Percentiles rank a stretch among this genome's conserved stretches.
Conservation (phyloP, 805 yeast species). For the Metschnikowia arizonensis region DNA sequence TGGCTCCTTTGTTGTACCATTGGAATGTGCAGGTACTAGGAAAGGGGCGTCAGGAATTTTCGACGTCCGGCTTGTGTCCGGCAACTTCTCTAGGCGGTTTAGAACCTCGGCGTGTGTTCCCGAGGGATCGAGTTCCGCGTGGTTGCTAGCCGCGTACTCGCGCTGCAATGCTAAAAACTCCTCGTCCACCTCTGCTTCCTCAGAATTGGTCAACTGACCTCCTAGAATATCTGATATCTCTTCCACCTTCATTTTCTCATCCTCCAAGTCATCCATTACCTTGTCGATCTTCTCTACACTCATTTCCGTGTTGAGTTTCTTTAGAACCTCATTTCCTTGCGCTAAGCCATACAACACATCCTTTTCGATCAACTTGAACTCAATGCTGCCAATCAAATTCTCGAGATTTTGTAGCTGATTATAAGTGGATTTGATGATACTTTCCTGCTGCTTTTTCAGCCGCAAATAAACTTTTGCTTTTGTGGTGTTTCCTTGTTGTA, state of each 20-base stretch:
- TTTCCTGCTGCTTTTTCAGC: conserved; percentile 77
- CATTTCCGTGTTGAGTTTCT: conserved; percentile 73
- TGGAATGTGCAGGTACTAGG: conserved; percentile 11
- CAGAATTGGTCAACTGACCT: conserved; percentile 35
- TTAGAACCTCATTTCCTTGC: conserved; percentile 75
- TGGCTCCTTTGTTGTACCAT: conserved; percentile 16
- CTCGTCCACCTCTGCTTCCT: conserved; percentile 63
- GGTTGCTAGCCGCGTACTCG: conserved; percentile 31
- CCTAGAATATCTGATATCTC: conserved; percentile 59
- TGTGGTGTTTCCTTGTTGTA: conserved; percentile 49
- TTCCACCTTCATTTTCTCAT: conserved; percentile 73
- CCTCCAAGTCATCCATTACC: conserved; percentile 79
- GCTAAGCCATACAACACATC: conserved; percentile 78
- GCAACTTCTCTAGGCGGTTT: conserved; percentile 5
- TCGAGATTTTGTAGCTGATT: conserved; percentile 79
- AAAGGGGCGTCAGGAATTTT: conserved; percentile 12
- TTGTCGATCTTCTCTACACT: conserved; percentile 73
- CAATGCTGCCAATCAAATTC: conserved; percentile 71
- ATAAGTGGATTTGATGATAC: conserved; percentile 63
- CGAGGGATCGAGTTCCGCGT: background rate
- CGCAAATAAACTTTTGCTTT: conserved; percentile 68
- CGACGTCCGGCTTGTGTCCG: conserved; percentile 12
- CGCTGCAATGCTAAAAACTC: conserved; percentile 51
- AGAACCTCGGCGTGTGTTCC: background rate
- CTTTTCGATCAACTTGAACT: conserved; percentile 82